A percentile compares a stretch with the other conserved stretches of the same genome.
These are phyloP conservation scores for Hanseniaspora singularis DNA, from an alignment of 805 yeast genomes.

Conservation along the genomic window DNA sequence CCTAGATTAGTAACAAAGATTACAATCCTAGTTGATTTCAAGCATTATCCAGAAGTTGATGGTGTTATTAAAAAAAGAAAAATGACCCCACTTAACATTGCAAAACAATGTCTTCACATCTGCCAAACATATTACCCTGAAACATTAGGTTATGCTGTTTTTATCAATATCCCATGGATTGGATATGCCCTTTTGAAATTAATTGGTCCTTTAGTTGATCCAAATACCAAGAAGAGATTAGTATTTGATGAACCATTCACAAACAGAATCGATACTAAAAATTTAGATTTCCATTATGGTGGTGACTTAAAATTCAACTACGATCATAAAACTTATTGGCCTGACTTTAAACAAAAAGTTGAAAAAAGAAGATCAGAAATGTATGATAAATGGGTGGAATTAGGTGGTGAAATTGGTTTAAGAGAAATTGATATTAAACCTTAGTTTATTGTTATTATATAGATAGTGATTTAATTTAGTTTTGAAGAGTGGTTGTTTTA, in stretches of 20 bases:
- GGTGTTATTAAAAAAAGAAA: conserved; percentile 29
- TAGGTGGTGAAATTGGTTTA: conserved; percentile 41
- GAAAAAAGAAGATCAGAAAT: conserved; percentile 30
- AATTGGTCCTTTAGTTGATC: conserved; percentile 48
- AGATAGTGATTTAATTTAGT: too few species aligned
- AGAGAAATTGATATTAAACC: conserved; percentile 42
- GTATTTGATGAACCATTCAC: conserved; percentile 48
- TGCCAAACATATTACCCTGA: conserved; percentile 51
- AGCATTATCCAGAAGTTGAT: conserved; percentile 30
- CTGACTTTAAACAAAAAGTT: conserved; percentile 36
- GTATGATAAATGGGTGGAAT: conserved; percentile 29
- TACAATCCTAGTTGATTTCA: conserved; percentile 45
- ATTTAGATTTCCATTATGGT: conserved; percentile 40
- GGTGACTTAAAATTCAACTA: conserved; percentile 39
- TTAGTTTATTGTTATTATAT: neutral
- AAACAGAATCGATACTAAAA: conserved; percentile 41
- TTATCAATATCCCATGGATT: conserved; percentile 47
- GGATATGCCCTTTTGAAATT: conserved; percentile 46
- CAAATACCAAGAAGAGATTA: conserved; percentile 45
- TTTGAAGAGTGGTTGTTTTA: too few species aligned
- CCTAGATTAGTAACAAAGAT: conserved; percentile 49
- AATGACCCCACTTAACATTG: conserved; percentile 40
- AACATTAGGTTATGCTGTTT: conserved; percentile 41
- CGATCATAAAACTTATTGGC: conserved; percentile 44
- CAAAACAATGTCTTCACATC: conserved; percentile 40